Evolutionary conservation across 495 filamentous ascomycete genomes (phyloP).

Genomic region (Penicillium argentinense): DNA sequence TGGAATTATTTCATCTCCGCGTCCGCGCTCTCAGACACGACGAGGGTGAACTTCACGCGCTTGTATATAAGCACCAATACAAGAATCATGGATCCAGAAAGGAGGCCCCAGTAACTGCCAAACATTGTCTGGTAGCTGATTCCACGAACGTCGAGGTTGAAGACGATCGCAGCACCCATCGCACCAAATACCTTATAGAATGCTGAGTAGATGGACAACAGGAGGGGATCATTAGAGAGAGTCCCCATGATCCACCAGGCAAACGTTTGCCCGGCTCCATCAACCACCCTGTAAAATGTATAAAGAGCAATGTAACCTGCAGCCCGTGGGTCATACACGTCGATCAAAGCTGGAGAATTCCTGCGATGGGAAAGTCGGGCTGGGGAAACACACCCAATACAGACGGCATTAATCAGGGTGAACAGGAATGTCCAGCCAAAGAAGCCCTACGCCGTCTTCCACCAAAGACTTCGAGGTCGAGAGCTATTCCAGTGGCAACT

Average conservation of each 20-base stretch:
- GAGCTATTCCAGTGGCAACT: slow-evolving; percentile 9
- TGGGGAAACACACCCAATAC: slow-evolving; percentile 13
- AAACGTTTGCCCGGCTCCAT: slow-evolving; percentile 18
- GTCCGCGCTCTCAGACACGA: too few species aligned
- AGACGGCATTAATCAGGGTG: slow-evolving; percentile 14
- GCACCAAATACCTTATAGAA: slow-evolving; percentile 19
- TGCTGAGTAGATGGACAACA: slow-evolving; percentile 15
- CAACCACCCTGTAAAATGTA: slow-evolving; percentile 13
- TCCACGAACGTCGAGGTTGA: slow-evolving; percentile 10
- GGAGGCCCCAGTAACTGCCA: slow-evolving; percentile 16
- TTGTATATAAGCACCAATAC: slow-evolving; percentile 12
- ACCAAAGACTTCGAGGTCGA: slow-evolving; percentile 9
- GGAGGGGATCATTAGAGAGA: slow-evolving; percentile 14
- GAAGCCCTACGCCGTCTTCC: slow-evolving; percentile 14
- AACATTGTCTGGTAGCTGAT: slow-evolving; percentile 16
- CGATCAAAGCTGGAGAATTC: neutral
- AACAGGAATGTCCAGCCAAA: slow-evolving; percentile 10
- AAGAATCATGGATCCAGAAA: slow-evolving; percentile 12
- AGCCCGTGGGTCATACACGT: slow-evolving; percentile 6
- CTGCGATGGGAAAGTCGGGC: slow-evolving; percentile 10
- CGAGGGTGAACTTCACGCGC: too few species aligned
- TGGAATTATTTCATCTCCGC: too few species aligned
- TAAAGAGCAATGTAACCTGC: slow-evolving; percentile 13
- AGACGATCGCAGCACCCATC: slow-evolving; percentile 19
- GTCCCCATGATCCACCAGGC: slow-evolving; percentile 15